Base-by-base conservation (phyloP, 1,284 basidiomycete genomes). In the Cryptococcus sp. region DNA sequence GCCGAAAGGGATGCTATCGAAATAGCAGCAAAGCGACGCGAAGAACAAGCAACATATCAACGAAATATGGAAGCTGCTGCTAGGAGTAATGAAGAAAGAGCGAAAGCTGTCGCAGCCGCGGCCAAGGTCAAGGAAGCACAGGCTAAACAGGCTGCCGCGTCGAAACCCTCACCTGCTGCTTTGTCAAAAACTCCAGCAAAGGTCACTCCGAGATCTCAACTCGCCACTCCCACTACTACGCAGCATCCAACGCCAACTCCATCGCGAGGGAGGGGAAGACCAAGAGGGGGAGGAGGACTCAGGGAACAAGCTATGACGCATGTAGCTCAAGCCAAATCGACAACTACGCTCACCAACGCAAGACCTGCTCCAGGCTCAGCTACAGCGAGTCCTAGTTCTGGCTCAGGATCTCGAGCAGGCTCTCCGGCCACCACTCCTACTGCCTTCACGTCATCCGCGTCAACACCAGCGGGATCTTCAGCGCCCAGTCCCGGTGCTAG, bases 1-100 rank as follows among this genome's bases (percentile, higher is more conserved):
- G 31, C 40, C 23, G 52, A 59, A 44, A 60, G 55, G n/a, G 53
- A 60, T 7, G 50, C 52, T 1, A 48, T 60, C 7, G 55, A 63
- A 36, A 42, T 40, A 2, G 63, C 57, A 42, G 39, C 41, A 16
- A 53, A 53, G 36, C 16, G 44, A 21, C 37, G 55, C 21, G 39
- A 49, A 21, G 44, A 54, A 25, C 22, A 39, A 49, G 11, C 55
- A 53, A 11, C 28, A 4, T 28, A 28, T 28, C 28, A 28, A 28
- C 28, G 28, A 5, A 11, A 11, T 11, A 28, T 28, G 11, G 28
- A 28, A 28, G 28, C 28, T 4, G 11, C 11, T 28, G 11, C 5
- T 11, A 28, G 28, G 28, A 28, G 11, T 11, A 28, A 28, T 11
- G 28, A 4, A 28, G 28, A 28, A 28, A 28, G 28, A 28, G 28